A percentile compares a stretch with the other conserved stretches of the same genome.
Evolutionary conservation across 192 early-diverging fungal species (phyloP).

Genomic region (Coemansia sp.): DNA sequence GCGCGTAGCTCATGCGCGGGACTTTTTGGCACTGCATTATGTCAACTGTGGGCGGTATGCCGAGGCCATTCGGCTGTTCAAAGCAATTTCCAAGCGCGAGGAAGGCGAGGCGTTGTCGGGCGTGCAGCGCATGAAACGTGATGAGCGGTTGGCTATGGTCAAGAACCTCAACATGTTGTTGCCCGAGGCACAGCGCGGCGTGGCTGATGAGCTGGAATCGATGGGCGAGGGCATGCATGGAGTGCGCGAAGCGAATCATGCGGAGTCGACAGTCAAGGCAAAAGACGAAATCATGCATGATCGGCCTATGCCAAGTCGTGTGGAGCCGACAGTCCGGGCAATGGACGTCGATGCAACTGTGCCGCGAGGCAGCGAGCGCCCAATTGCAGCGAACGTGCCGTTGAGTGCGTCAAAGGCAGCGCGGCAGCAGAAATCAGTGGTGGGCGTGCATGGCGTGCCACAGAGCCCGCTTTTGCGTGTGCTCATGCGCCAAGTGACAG

Average conservation of each 20-base stretch:
- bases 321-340: background rate
- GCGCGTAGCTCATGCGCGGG: conserved; percentile 19
- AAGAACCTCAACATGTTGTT: conserved; percentile 40
- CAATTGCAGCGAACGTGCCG: conserved; percentile 1
- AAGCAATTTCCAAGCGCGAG: conserved; percentile 16
- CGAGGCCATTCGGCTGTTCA: conserved; percentile 45
- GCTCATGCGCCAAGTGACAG: conserved; percentile 34
- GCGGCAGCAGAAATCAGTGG: conserved; percentile 20
- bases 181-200: conserved; percentile 36
- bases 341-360: background rate
- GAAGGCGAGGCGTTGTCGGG: conserved; percentile 13
- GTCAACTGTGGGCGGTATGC: conserved; percentile 43
- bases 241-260: background rate
- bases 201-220: conserved; percentile 26
- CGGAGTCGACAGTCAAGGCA: background rate
- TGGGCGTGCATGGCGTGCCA: conserved; percentile 17
- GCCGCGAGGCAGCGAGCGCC: background rate
- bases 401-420: conserved; percentile 34
- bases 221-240: background rate
- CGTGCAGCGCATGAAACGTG: conserved; percentile 28
- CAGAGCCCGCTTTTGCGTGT: conserved; percentile 32
- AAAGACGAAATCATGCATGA: background rate
- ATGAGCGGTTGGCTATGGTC: conserved; percentile 35
- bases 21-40: conserved; percentile 50
- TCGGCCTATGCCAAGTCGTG: background rate